Evolutionary conservation across 2,329 filamentous ascomycete species (phyloP).

Genomic region (Hypoxylon sp.): DNA sequence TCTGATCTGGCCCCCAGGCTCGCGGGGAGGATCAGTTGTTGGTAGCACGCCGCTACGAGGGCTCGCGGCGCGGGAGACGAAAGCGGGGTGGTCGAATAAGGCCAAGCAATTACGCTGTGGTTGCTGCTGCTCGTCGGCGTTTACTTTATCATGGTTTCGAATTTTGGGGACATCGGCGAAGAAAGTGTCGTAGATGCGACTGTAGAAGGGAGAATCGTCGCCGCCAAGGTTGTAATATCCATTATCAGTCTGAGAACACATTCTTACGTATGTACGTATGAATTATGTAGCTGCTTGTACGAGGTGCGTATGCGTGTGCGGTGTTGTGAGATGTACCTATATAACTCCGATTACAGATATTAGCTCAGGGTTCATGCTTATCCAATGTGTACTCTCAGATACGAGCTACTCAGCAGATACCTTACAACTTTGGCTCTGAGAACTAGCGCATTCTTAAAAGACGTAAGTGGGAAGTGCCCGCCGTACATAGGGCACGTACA

Average conservation of each 20-base stretch:
- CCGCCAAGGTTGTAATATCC: slow-evolving; percentile 28
- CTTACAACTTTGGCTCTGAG: background rate
- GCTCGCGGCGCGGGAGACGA: slow-evolving; percentile 39
- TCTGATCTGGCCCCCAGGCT: slow-evolving; percentile 39
- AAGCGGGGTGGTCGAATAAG: slow-evolving; percentile 28
- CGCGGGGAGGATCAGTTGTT: slow-evolving; percentile 40
- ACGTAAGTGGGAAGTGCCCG: slow-evolving; percentile 14
- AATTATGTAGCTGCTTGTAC: too few species aligned
- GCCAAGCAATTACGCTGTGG: slow-evolving; percentile 21
- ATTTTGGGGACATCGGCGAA: slow-evolving; percentile 27
- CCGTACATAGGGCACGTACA: slow-evolving; percentile 14
- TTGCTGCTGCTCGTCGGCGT: slow-evolving; percentile 16
- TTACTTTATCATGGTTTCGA: slow-evolving; percentile 39
- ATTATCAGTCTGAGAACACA: slow-evolving; percentile 36
- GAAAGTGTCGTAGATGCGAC: slow-evolving; percentile 39
- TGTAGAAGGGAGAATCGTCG: slow-evolving; percentile 41
- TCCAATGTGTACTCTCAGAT: slow-evolving; percentile 23
- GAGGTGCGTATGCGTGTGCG: slow-evolving; percentile 14
- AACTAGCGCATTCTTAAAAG: slow-evolving; percentile 7
- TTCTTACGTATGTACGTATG: slow-evolving; percentile 33
- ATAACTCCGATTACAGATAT: slow-evolving; percentile 13
- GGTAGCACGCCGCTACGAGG: slow-evolving; percentile 44
- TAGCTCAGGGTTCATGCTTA: slow-evolving; percentile 1
- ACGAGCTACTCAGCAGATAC: slow-evolving; percentile 15
- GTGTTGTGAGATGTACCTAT: slow-evolving; percentile 18